Evolutionary conservation across 2,329 filamentous ascomycete genomes (phyloP).

Genomic region (Proliferodiscus dingleyae): DNA sequence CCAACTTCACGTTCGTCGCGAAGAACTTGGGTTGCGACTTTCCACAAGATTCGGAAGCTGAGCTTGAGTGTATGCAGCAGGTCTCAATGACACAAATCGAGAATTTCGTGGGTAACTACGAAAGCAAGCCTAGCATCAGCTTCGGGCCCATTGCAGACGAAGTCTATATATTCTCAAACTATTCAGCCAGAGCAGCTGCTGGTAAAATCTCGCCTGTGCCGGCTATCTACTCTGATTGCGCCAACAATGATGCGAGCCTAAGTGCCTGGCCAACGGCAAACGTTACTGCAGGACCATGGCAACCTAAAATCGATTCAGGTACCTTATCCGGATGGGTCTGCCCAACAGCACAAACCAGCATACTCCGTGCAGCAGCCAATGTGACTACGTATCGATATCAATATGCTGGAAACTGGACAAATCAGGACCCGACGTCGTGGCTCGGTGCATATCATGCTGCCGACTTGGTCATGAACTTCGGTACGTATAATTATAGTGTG

Average conservation of each 20-base stretch:
- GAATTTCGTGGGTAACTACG: conserved; percentile 1
- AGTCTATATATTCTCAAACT: neutral
- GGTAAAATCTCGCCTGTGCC: conserved; percentile 6
- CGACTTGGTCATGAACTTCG: conserved; percentile 21
- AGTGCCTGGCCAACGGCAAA: neutral
- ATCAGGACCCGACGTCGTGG: neutral
- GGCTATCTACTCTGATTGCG: conserved; percentile 16
- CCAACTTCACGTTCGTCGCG: conserved; percentile 8
- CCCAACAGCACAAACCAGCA: neutral
- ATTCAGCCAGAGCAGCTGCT: neutral
- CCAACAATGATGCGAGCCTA: conserved; percentile 14
- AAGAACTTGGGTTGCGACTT: conserved; percentile 1
- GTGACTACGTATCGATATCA: neutral
- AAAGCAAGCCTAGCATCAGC: neutral
- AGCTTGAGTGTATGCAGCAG: conserved; percentile 7
- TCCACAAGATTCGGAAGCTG: neutral
- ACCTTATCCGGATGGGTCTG: neutral
- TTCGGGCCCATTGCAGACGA: conserved; percentile 1
- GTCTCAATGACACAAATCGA: neutral
- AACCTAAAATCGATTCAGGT: neutral
- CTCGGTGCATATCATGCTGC: conserved; percentile 2
- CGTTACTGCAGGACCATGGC: neutral
- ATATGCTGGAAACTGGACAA: neutral
- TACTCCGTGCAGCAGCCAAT: neutral
- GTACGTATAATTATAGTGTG: conserved; percentile 28